Percentiles rank a stretch among this genome's conserved stretches.
These are phyloP conservation scores for Porodaedalea pini DNA, from an alignment of 1,284 basidiomycete genomes.

Conservation along the genomic window DNA sequence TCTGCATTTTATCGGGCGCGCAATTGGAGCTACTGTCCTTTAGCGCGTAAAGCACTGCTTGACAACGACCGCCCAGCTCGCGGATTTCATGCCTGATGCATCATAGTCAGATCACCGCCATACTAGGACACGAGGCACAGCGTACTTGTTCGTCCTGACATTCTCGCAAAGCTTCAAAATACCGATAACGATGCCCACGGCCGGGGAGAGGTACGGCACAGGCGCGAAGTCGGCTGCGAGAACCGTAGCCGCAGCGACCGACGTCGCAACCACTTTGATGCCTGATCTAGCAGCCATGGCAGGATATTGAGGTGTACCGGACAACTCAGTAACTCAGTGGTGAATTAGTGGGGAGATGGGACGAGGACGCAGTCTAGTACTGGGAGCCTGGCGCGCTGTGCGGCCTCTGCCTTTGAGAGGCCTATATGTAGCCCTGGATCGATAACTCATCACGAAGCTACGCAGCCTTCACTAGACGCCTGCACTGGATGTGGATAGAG, in stretches of 20 bases:
- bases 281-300: conserved; percentile 5
- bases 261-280: not conserved
- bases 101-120: conserved; percentile 18
- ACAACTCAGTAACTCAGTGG: not conserved
- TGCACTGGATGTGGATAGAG: conserved; percentile 2
- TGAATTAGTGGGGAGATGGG: not conserved
- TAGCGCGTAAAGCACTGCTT: conserved; percentile 34
- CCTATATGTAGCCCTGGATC: conserved; percentile 5
- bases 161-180: conserved; percentile 45
- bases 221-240: conserved; percentile 45
- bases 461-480: not conserved
- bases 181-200: conserved; percentile 37
- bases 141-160: conserved; percentile 44
- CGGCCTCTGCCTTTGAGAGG: not conserved
- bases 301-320: too few relatives aligned
- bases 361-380: not conserved
- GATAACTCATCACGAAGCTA: not conserved
- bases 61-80: conserved; percentile 44
- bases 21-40: conserved; percentile 28
- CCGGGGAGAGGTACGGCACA: conserved; percentile 44
- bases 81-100: conserved; percentile 33
- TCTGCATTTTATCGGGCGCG: conserved; percentile 26
- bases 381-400: not conserved
- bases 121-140: not conserved
- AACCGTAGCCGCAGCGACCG: conserved; percentile 38